Percentiles rank a stretch among this genome's conserved stretches.
Conservation (phyloP, 768 basidiomycete species). For the Pleurotus citrinopileatus region DNA sequence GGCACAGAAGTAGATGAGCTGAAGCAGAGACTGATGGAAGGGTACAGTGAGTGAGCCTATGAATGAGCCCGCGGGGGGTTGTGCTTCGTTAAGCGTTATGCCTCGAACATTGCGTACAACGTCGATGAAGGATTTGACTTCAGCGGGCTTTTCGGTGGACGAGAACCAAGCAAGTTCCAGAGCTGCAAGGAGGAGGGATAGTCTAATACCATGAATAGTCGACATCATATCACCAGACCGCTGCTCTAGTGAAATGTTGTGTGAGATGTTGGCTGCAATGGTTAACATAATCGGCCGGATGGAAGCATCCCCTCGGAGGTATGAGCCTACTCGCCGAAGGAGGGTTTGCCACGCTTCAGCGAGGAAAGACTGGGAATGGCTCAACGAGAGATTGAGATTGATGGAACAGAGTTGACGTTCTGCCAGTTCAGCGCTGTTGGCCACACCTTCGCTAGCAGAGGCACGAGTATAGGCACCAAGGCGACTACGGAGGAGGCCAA, state of each 20-base stretch:
- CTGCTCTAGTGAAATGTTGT: constrained; percentile 61
- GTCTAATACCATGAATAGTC: constrained; percentile 70
- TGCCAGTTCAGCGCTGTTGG: constrained; percentile 41
- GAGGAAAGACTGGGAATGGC: constrained; percentile 73
- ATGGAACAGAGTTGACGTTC: constrained; percentile 66
- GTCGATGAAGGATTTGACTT: constrained; percentile 57
- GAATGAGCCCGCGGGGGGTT: constrained; percentile 72
- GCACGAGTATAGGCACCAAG: constrained; percentile 44
- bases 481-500: constrained; percentile 54
- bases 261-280: constrained; percentile 63
- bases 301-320: constrained; percentile 57
- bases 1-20: constrained; percentile 76
- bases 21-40: constrained; percentile 80
- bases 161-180: constrained; percentile 83
- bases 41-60: constrained; percentile 58
- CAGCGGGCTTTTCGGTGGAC: constrained; percentile 47
- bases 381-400: constrained; percentile 85
- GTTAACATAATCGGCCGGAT: constrained; percentile 55
- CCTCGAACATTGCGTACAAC: constrained; percentile 59
- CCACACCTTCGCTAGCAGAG: constrained; percentile 33
- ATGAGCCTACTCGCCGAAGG: constrained; percentile 60
- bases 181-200: constrained; percentile 71
- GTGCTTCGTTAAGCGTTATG: constrained; percentile 71
- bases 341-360: constrained; percentile 78
- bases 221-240: constrained; percentile 85